These are phyloP conservation scores for Hanseniaspora clermontiae DNA, from an alignment of 805 yeast species.

Conservation along the genomic window DNA sequence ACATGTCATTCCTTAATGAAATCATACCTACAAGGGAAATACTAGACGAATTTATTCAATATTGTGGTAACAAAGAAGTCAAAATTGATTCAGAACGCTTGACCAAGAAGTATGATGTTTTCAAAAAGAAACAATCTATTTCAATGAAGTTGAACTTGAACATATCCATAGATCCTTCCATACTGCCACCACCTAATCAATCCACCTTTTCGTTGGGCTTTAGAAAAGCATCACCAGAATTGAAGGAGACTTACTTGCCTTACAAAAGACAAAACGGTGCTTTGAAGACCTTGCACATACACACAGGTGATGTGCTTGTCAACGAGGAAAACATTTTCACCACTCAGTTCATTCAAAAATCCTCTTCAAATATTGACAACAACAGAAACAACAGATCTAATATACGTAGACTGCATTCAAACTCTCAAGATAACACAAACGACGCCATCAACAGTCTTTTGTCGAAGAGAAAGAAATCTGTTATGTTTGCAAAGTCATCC, in stretches of 20 bases:
- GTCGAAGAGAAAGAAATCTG: slow-evolving; percentile 82
- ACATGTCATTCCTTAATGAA: not conserved
- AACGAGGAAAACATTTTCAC: slow-evolving; percentile 15
- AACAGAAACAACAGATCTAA: slow-evolving; percentile 17
- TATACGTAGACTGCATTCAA: slow-evolving; percentile 13
- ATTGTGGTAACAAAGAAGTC: not conserved
- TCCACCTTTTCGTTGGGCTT: slow-evolving; percentile 45
- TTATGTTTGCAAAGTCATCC: slow-evolving; percentile 91
- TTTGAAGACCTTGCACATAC: slow-evolving; percentile 55
- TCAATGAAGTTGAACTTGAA: not conserved
- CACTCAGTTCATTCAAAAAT: slow-evolving; percentile 32
- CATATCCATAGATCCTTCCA: not conserved
- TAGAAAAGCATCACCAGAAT: slow-evolving; percentile 54
- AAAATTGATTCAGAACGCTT: slow-evolving; percentile 10
- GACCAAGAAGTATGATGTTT: not conserved
- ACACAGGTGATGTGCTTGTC: slow-evolving; percentile 37
- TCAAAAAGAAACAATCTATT: not conserved
- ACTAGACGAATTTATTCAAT: slow-evolving; percentile 20
- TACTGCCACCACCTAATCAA: not conserved
- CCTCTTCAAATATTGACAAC: not conserved
- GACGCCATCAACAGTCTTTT: slow-evolving; percentile 27
- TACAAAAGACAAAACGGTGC: slow-evolving; percentile 64
- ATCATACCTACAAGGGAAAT: slow-evolving; percentile 17
- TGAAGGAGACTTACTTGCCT: slow-evolving; percentile 65
- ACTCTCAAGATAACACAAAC: slow-evolving; percentile 7